Conservation (phyloP, 371 early-diverging fungal species). For the Basidiobolus meristosporus region DNA sequence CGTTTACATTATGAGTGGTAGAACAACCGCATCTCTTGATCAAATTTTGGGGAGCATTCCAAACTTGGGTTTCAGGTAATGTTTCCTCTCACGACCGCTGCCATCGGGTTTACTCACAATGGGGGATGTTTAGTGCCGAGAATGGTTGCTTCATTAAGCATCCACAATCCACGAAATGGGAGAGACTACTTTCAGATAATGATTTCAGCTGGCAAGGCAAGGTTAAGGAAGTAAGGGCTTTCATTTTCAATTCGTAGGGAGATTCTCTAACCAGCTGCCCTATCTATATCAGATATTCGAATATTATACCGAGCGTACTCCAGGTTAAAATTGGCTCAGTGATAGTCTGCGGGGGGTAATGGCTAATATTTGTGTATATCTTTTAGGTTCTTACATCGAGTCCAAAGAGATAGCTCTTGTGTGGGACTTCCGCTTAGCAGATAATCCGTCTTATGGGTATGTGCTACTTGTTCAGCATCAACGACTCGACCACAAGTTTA, state of each 20-base stretch:
- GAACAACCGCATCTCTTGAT: conserved; percentile 53
- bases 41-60: conserved; percentile 51
- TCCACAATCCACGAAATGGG: background rate
- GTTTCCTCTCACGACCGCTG: too few relatives aligned
- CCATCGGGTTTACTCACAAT: too few relatives aligned
- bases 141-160: conserved; percentile 68
- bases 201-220: conserved; percentile 78
- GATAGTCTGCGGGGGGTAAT: too few relatives aligned
- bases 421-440: conserved; percentile 77
- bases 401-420: conserved; percentile 47
- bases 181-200: conserved; percentile 4
- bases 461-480: too few relatives aligned
- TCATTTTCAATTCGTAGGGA: too few relatives aligned
- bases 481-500: too few relatives aligned
- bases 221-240: conserved; percentile 48
- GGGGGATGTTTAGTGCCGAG: conserved; percentile 54
- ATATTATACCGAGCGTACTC: conserved; percentile 82
- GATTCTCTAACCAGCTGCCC: too few relatives aligned
- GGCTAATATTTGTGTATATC: too few relatives aligned
- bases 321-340: too few relatives aligned
- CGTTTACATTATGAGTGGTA: conserved; percentile 69
- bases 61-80: conserved; percentile 54
- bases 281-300: conserved; percentile 77
- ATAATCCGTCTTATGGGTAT: too few relatives aligned
- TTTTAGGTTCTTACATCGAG: conserved; percentile 63